phyloP scores from a whole-genome alignment of 2,329 filamentous ascomycete species.

The Chaetomium sp. region DNA sequence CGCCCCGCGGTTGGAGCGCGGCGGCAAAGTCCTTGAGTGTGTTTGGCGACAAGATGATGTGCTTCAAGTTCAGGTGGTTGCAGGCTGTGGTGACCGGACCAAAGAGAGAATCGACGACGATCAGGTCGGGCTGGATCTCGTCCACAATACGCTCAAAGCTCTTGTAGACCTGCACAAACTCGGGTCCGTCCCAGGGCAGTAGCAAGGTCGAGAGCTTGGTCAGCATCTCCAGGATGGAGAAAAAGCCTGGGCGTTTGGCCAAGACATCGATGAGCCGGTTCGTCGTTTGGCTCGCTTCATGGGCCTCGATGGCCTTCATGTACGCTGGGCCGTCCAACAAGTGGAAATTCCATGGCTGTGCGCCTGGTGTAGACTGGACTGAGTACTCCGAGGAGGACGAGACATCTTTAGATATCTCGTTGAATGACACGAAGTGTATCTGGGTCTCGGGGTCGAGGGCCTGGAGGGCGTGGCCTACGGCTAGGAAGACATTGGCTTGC shows the following conservation, averaged over 20 bases:
- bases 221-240: conserved; percentile 39
- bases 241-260: conserved; percentile 38
- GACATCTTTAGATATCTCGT: conserved; percentile 34
- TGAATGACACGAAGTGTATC: conserved; percentile 45
- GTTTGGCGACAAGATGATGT: conserved; percentile 48
- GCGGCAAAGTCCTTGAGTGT: conserved; percentile 46
- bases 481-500: conserved; percentile 36
- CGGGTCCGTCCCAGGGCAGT: conserved; percentile 42
- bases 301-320: not conserved
- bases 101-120: conserved; percentile 49
- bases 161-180: conserved; percentile 46
- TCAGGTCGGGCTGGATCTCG: conserved; percentile 43
- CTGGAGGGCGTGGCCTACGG: conserved; percentile 29
- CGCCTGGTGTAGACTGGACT: conserved; percentile 34
- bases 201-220: conserved; percentile 34
- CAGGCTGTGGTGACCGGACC: conserved; percentile 48
- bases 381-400: conserved; percentile 33
- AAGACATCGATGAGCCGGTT: not conserved
- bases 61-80: conserved; percentile 39
- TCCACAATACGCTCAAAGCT: conserved; percentile 44
- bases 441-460: conserved; percentile 11
- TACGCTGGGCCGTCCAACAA: conserved; percentile 32
- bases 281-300: too few species aligned
- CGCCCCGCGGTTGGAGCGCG: conserved; percentile 43
- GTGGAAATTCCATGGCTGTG: conserved; percentile 36